Percentiles rank a stretch among this genome's conserved stretches.
Evolutionary conservation across 2,329 filamentous ascomycete species (phyloP).

Genomic region (Fusarium oligoseptatum): DNA sequence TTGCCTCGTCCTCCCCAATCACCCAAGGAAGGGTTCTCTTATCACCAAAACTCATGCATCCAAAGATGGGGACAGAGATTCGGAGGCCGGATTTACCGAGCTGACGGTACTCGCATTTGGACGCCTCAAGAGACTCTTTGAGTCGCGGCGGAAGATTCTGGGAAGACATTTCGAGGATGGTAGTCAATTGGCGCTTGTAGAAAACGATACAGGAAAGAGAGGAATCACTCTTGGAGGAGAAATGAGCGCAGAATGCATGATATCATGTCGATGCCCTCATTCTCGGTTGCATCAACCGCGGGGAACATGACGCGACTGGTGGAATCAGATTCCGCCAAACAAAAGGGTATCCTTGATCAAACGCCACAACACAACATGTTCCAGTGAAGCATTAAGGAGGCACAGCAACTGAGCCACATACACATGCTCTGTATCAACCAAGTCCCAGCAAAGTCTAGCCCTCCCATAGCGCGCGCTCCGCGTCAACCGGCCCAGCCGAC

Average conservation of each 20-base stretch:
- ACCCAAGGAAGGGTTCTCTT: slow-evolving; percentile 31
- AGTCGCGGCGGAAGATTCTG: slow-evolving; percentile 22
- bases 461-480: background rate
- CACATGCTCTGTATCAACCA: background rate
- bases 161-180: background rate
- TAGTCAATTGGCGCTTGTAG: background rate
- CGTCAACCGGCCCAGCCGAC: background rate
- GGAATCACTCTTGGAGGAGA: background rate
- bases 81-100: slow-evolving; percentile 20
- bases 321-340: background rate
- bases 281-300: background rate
- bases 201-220: too few relatives aligned
- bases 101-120: slow-evolving; percentile 37
- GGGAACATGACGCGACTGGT: background rate
- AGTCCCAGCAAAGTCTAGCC: background rate
- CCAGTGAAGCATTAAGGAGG: background rate
- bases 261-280: background rate
- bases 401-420: background rate
- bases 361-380: background rate
- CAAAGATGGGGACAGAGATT: slow-evolving; percentile 25
- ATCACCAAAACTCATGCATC: slow-evolving; percentile 36
- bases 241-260: background rate
- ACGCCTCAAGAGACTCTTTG: slow-evolving; percentile 26
- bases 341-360: background rate
- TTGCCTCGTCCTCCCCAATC: slow-evolving; percentile 29